These are phyloP conservation scores for Yamadazyma sp. DNA, from an alignment of 805 yeast species.

Conservation along the genomic window DNA sequence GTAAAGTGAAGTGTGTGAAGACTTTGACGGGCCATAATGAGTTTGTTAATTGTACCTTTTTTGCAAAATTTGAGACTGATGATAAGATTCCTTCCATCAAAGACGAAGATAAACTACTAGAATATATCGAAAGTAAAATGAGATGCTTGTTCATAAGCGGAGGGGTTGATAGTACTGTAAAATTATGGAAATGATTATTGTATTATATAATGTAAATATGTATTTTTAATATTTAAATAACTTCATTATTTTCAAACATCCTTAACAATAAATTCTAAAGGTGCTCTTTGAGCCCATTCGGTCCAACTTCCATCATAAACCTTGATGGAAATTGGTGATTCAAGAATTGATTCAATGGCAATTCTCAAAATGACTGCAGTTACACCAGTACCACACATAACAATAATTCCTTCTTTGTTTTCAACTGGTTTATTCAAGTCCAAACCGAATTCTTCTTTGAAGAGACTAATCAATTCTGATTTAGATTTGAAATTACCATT, in stretches of 20 bases:
- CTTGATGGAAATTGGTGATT: conserved; percentile 34
- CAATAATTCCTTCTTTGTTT: conserved; percentile 60
- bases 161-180: conserved; percentile 54
- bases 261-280: conserved; percentile 44
- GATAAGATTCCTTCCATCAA: conserved; percentile 11
- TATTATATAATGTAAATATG: conserved; percentile 2
- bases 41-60: conserved; percentile 61
- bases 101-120: conserved; percentile 25
- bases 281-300: conserved; percentile 82
- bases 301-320: conserved; percentile 82
- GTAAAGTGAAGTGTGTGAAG: conserved; percentile 43
- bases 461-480: conserved; percentile 44
- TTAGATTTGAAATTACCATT: conserved; percentile 47
- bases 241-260: conserved; percentile 4
- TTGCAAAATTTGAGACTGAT: conserved; percentile 43
- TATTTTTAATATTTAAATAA: too few relatives aligned
- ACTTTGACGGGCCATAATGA: conserved; percentile 67
- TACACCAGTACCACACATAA: conserved; percentile 96
- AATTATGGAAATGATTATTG: conserved; percentile 44
- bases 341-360: conserved; percentile 48
- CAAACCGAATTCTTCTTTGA: conserved; percentile 34
- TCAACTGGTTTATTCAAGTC: conserved; percentile 24
- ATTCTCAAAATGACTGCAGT: conserved; percentile 84
- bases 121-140: conserved; percentile 43
- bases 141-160: conserved; percentile 66